These are phyloP conservation scores for Cruciata laevipes DNA, from an alignment of 257 asterid species.

Conservation along the genomic window DNA sequence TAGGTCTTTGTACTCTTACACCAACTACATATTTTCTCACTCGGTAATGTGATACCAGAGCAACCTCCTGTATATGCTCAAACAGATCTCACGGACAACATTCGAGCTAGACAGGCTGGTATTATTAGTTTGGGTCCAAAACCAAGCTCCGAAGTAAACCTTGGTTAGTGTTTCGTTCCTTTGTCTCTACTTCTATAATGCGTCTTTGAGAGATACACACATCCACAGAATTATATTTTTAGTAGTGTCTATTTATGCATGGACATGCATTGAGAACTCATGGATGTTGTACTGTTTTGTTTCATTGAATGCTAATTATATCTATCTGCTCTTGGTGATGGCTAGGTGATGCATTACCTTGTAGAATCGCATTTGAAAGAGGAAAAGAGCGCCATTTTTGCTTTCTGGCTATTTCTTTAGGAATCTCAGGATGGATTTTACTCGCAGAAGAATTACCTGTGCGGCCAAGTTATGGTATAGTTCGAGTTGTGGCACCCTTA, in stretches of 20 bases:
- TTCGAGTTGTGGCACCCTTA: constrained; percentile 83
- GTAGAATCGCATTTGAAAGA: constrained; percentile 96
- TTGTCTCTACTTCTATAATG: background rate
- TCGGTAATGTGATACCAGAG: constrained; percentile 68
- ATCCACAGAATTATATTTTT: background rate
- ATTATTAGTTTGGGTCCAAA: constrained; percentile 52
- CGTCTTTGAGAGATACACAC: constrained; percentile 2
- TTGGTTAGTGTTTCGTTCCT: constrained; percentile 42
- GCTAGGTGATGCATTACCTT: constrained; percentile 78
- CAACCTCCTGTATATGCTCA: constrained; percentile 66
- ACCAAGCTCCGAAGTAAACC: constrained; percentile 59
- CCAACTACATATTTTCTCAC: constrained; percentile 74
- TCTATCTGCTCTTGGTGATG: constrained; percentile 20
- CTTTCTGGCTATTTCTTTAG: constrained; percentile 59
- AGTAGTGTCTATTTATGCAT: background rate
- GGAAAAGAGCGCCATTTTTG: constrained; percentile 88
- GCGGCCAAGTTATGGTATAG: constrained; percentile 54
- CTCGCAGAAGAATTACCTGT: constrained; percentile 67
- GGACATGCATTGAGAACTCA: background rate
- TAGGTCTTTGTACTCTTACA: constrained; percentile 84
- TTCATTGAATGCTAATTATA: constrained; percentile 9
- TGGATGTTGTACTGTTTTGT: background rate
- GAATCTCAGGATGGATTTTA: constrained; percentile 82
- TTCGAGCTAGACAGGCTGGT: constrained; percentile 73
- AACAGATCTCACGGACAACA: constrained; percentile 40